phyloP scores from a whole-genome alignment of 331 rosid genomes.

The Quercus tomentella region DNA sequence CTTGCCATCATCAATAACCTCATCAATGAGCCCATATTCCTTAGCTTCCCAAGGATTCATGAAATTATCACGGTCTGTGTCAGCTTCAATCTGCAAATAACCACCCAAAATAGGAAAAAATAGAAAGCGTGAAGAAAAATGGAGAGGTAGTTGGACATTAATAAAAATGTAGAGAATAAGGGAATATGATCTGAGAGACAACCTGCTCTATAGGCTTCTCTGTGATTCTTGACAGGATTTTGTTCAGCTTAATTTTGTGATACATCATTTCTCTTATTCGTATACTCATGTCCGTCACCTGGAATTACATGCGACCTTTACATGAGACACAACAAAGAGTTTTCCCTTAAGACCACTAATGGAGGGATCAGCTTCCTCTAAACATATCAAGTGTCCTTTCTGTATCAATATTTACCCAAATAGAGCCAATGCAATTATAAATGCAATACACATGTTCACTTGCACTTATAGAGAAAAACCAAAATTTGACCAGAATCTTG shows the following conservation, averaged over 20 bases:
- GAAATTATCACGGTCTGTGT: slow-evolving; percentile 83
- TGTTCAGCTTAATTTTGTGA: slow-evolving; percentile 82
- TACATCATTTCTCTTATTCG: slow-evolving; percentile 80
- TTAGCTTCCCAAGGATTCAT: slow-evolving; percentile 95
- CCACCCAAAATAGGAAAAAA: neutral
- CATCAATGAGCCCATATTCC: slow-evolving; percentile 81
- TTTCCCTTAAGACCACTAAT: neutral
- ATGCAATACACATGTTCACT: no score
- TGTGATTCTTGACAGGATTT: slow-evolving; percentile 77
- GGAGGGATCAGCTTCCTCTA: neutral
- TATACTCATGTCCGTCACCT: slow-evolving; percentile 76
- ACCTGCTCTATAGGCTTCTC: slow-evolving; percentile 81
- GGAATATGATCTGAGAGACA: slow-evolving; percentile 12
- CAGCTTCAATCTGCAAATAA: slow-evolving; percentile 63
- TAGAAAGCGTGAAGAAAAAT: neutral
- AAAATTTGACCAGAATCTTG: neutral
- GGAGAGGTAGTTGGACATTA: neutral
- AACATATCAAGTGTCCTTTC: neutral
- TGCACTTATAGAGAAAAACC: neutral
- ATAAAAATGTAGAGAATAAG: neutral
- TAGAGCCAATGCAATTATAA: neutral
- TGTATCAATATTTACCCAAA: neutral
- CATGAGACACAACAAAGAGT: neutral
- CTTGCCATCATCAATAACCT: slow-evolving; percentile 86
- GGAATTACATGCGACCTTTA: slow-evolving; percentile 25